Evolutionary conservation across 2,329 filamentous ascomycete genomes (phyloP).

Genomic region (Ambrosiella beaveri): DNA sequence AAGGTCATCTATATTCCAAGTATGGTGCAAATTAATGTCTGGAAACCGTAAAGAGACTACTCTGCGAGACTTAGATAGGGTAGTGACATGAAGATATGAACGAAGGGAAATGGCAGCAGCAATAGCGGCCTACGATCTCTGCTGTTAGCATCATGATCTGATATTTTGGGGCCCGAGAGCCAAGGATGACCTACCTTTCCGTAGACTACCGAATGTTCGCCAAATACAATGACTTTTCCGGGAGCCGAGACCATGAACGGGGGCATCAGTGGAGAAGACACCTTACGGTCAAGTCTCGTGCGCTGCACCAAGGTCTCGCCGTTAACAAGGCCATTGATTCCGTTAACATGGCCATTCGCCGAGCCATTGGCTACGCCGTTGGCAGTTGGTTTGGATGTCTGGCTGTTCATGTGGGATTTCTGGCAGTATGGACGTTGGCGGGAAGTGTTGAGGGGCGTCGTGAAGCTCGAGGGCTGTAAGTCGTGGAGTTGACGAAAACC

Average conservation of each 20-base stretch:
- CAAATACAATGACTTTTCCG: constrained; percentile 95
- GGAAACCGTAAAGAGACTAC: constrained; percentile 79
- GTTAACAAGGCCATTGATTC: constrained; percentile 16
- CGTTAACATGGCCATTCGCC: constrained; percentile 15
- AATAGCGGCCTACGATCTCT: constrained; percentile 52
- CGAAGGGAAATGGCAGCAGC: constrained; percentile 87
- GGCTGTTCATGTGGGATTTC: constrained; percentile 1
- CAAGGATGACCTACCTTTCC: constrained; percentile 49
- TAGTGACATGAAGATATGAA: constrained; percentile 90
- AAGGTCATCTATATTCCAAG: constrained; percentile 83
- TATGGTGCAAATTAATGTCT: constrained; percentile 76
- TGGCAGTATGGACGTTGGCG: background rate
- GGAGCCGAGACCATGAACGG: constrained; percentile 96
- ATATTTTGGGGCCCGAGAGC: background rate
- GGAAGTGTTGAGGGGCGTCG: background rate
- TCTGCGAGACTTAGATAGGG: constrained; percentile 77
- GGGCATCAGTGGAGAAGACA: constrained; percentile 55
- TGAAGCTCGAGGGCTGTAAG: background rate
- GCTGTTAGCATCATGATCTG: constrained; percentile 2
- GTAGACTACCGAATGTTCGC: constrained; percentile 94
- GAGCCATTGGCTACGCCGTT: constrained; percentile 9
- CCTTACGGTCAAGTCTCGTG: constrained; percentile 33
- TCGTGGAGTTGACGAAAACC: background rate
- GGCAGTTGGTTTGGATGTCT: constrained; percentile 3
- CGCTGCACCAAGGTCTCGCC: constrained; percentile 22